Percentiles rank a stretch among this genome's conserved stretches.
Evolutionary conservation across 768 basidiomycete species (phyloP).

Genomic region (Cubamyces lactineus): DNA sequence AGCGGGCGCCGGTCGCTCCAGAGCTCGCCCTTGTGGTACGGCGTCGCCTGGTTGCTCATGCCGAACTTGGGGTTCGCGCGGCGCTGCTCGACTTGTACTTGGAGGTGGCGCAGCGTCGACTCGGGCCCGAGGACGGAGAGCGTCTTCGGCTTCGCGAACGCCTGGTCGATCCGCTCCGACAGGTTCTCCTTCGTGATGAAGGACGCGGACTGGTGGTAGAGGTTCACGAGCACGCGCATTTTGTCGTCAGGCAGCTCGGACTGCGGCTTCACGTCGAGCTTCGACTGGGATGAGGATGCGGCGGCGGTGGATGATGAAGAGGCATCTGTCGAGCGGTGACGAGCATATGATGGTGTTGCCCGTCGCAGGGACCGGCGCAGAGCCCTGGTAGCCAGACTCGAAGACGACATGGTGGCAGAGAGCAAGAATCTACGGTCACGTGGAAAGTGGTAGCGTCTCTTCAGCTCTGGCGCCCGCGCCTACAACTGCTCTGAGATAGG

Average conservation of each 20-base stretch:
- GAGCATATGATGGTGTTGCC: slow-evolving; percentile 12
- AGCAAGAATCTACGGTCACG: slow-evolving; percentile 25
- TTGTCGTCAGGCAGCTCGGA: slow-evolving; percentile 52
- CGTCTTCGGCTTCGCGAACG: slow-evolving; percentile 44
- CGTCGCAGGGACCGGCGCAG: slow-evolving; percentile 21
- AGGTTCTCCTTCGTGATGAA: slow-evolving; percentile 78
- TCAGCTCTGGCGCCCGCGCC: neutral
- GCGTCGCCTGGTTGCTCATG: slow-evolving; percentile 8
- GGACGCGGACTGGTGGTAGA: slow-evolving; percentile 75
- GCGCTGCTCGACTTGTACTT: slow-evolving; percentile 21
- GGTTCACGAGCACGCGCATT: slow-evolving; percentile 72
- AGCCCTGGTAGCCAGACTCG: slow-evolving; percentile 12
- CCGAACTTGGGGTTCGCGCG: slow-evolving; percentile 26
- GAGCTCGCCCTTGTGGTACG: slow-evolving; percentile 32
- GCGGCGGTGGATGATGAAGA: slow-evolving; percentile 9
- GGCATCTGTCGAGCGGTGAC: slow-evolving; percentile 26
- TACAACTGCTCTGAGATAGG: too few species aligned
- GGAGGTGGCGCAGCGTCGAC: slow-evolving; percentile 23
- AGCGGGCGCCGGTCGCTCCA: slow-evolving; percentile 29
- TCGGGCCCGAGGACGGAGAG: slow-evolving; percentile 9
- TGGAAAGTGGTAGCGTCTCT: neutral
- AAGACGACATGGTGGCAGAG: slow-evolving; percentile 20
- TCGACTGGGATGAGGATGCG: slow-evolving; percentile 4
- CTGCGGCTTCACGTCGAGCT: slow-evolving; percentile 13
- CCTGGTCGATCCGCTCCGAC: slow-evolving; percentile 61